These are phyloP conservation scores for Xylaria polymorpha DNA, from an alignment of 2,329 filamentous ascomycete genomes.

Conservation along the genomic window DNA sequence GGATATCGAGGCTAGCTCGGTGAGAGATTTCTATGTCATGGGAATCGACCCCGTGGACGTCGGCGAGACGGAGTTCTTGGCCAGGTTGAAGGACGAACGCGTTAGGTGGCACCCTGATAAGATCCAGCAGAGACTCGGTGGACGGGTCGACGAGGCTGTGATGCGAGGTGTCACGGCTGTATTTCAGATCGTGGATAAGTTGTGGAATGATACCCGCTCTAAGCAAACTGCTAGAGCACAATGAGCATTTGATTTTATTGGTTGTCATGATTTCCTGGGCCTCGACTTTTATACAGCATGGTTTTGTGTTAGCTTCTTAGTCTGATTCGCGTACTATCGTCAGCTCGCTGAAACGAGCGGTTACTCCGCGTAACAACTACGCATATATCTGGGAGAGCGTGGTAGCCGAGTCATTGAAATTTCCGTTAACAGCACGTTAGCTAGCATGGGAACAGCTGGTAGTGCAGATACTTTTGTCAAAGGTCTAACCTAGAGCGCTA, in stretches of 20 bases:
- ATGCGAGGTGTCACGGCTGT: slow-evolving; percentile 87
- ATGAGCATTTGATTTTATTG: slow-evolving; percentile 27
- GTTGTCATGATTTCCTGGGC: neutral
- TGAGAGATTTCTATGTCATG: slow-evolving; percentile 69
- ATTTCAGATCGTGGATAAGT: slow-evolving; percentile 87
- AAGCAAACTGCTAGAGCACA: slow-evolving; percentile 35
- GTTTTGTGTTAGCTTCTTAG: neutral
- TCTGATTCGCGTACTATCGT: too few species aligned
- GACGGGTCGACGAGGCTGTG: slow-evolving; percentile 74
- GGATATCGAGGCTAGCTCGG: slow-evolving; percentile 42
- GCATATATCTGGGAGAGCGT: too few species aligned
- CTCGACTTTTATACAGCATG: neutral
- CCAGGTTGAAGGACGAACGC: slow-evolving; percentile 80
- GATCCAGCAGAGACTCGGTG: slow-evolving; percentile 88
- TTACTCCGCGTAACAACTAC: too few species aligned
- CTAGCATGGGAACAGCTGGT: too few species aligned
- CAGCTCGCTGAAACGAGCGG: too few species aligned
- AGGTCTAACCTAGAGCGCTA: too few species aligned
- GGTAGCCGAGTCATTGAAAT: too few species aligned
- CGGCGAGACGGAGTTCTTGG: slow-evolving; percentile 59
- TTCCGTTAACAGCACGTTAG: too few species aligned
- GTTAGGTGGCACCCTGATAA: slow-evolving; percentile 98
- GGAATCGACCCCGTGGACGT: slow-evolving; percentile 58
- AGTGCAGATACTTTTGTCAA: too few species aligned
- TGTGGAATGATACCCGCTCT: slow-evolving; percentile 75